phyloP scores from a whole-genome alignment of 2,329 filamentous ascomycete species.

The Cladosporium colombiae region DNA sequence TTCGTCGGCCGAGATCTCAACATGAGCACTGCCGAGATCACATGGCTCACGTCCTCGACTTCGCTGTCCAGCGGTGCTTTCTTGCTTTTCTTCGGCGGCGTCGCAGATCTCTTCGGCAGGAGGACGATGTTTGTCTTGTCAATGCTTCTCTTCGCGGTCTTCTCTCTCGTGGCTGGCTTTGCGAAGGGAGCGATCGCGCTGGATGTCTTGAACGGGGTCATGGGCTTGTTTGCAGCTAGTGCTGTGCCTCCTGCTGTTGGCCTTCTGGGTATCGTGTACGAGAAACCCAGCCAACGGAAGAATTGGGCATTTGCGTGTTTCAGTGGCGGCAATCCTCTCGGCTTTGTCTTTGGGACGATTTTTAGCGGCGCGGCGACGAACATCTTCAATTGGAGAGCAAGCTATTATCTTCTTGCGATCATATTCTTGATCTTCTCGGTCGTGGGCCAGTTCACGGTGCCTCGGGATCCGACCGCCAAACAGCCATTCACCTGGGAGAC shows the following conservation, averaged over 20 bases:
- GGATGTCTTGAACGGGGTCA: constrained; percentile 63
- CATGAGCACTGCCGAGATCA: constrained; percentile 67
- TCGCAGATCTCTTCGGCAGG: constrained; percentile 64
- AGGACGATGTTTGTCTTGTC: constrained; percentile 61
- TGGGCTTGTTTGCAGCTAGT: constrained; percentile 65
- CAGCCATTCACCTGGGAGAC: constrained; percentile 48
- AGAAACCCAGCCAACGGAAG: constrained; percentile 61
- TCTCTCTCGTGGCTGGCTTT: constrained; percentile 61
- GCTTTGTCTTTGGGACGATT: constrained; percentile 60
- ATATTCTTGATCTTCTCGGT: constrained; percentile 63
- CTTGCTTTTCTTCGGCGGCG: constrained; percentile 65
- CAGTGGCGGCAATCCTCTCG: constrained; percentile 58
- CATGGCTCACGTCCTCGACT: constrained; percentile 66
- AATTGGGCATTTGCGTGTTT: constrained; percentile 67
- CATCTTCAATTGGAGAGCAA: constrained; percentile 64
- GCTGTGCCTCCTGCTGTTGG: constrained; percentile 66
- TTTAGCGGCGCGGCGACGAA: constrained; percentile 63
- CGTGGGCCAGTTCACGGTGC: constrained; percentile 63
- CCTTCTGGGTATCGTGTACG: constrained; percentile 64
- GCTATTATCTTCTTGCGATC: constrained; percentile 63
- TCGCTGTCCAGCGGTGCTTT: constrained; percentile 65
- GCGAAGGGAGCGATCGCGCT: constrained; percentile 59
- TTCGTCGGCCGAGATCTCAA: constrained; percentile 60
- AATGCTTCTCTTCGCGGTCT: constrained; percentile 60
- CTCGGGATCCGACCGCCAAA: constrained; percentile 53